Conservation (phyloP, 1,139 yeast genomes). For the Torulaspora pretoriensis region DNA sequence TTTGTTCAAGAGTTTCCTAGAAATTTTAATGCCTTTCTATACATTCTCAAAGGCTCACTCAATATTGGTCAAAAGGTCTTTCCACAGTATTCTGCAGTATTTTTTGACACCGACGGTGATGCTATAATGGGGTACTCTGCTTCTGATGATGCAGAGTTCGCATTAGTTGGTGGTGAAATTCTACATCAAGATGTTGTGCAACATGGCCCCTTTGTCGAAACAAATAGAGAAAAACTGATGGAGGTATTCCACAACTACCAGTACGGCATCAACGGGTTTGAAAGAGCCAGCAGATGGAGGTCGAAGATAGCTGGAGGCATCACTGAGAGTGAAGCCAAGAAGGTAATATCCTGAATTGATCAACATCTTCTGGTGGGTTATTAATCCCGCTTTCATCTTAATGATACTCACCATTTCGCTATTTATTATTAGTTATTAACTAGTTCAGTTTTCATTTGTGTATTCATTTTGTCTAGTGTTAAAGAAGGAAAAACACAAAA, state of each 20-base stretch:
- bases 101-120: conserved; percentile 66
- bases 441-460: background rate
- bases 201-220: conserved; percentile 85
- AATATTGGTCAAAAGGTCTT: conserved; percentile 45
- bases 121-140: conserved; percentile 47
- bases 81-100: conserved; percentile 51
- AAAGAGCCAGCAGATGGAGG: conserved; percentile 62
- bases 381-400: background rate
- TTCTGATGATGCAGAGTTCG: conserved; percentile 44
- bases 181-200: conserved; percentile 77
- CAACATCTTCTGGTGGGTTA: background rate
- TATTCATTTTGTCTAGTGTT: background rate
- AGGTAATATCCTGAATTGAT: background rate
- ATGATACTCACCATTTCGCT: background rate
- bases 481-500: background rate
- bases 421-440: background rate
- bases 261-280: conserved; percentile 68
- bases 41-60: conserved; percentile 63
- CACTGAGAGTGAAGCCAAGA: conserved; percentile 17
- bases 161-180: conserved; percentile 71
- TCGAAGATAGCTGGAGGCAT: conserved; percentile 64
- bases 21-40: conserved; percentile 69
- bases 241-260: conserved; percentile 72
- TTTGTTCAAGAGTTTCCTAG: conserved; percentile 59
- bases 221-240: conserved; percentile 56